A percentile compares a stretch with the other conserved stretches of the same genome.
Conservation (phyloP, 2,329 filamentous ascomycete genomes). For the Stromatinia cepivora region DNA sequence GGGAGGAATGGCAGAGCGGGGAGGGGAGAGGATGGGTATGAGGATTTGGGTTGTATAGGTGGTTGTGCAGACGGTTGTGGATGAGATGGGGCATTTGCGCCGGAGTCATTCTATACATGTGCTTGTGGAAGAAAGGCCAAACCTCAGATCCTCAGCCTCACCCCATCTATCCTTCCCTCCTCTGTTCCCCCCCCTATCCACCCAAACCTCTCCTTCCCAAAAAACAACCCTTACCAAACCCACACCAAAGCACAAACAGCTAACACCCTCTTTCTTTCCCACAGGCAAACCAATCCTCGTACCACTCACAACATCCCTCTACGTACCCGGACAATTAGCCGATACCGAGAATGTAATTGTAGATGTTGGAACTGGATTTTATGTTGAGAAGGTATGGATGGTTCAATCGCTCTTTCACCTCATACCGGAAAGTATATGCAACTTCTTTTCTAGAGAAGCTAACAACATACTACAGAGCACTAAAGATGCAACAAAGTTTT, state of each 20-base stretch:
- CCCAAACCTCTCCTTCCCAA: neutral
- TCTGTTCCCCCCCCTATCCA: too few species aligned
- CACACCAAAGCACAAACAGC: neutral
- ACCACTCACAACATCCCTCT: conserved; percentile 92
- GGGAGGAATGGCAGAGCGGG: too few species aligned
- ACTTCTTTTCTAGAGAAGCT: neutral
- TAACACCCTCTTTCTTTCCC: conserved; percentile 14
- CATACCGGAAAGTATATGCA: neutral
- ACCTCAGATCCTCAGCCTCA: neutral
- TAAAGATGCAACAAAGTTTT: conserved; percentile 64
- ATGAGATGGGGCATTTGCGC: too few species aligned
- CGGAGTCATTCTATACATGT: too few species aligned
- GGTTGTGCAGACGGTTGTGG: too few species aligned
- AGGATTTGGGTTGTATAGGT: neutral
- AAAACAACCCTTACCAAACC: neutral
- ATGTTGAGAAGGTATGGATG: conserved; percentile 78
- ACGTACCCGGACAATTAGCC: conserved; percentile 80
- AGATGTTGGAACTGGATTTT: conserved; percentile 91
- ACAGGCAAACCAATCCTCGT: conserved; percentile 69
- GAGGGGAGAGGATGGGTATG: too few species aligned
- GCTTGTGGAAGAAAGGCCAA: too few species aligned
- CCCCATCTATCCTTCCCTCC: neutral
- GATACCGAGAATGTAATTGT: conserved; percentile 78
- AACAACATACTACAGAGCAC: conserved; percentile 45
- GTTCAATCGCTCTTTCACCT: neutral